Evolutionary conservation across 2,329 filamentous ascomycete species (phyloP).

Genomic region (Sporothrix dimorphospora): DNA sequence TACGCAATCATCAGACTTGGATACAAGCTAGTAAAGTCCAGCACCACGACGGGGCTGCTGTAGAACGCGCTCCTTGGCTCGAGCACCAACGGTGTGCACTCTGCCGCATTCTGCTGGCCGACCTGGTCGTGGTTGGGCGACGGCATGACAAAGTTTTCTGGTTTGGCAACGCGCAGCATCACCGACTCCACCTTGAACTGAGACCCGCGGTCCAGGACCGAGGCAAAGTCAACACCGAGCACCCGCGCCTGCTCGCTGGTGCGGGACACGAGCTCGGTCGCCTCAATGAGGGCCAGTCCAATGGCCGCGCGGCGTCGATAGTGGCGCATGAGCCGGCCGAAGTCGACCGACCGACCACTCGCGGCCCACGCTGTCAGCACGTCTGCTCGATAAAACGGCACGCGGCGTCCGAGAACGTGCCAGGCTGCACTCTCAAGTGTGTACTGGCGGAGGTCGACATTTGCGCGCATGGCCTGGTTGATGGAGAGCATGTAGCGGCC

Average conservation of each 20-base stretch:
- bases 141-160: slow-evolving; percentile 88
- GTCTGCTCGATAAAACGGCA: slow-evolving; percentile 82
- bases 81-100: slow-evolving; percentile 95
- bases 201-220: slow-evolving; percentile 90
- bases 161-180: slow-evolving; percentile 98
- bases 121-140: slow-evolving; percentile 92
- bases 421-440: slow-evolving; percentile 96
- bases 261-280: slow-evolving; percentile 83
- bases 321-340: slow-evolving; percentile 77
- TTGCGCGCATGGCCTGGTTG: slow-evolving; percentile 93
- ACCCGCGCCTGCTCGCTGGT: slow-evolving; percentile 94
- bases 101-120: slow-evolving; percentile 88
- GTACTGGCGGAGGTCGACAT: slow-evolving; percentile 89
- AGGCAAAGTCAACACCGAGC: slow-evolving; percentile 94
- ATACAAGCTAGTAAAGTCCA: slow-evolving; percentile 96
- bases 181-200: slow-evolving; percentile 99
- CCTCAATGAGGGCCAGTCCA: slow-evolving; percentile 87
- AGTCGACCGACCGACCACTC: slow-evolving; percentile 67
- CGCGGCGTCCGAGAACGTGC: slow-evolving; percentile 81
- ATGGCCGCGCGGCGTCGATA: slow-evolving; percentile 75
- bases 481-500: slow-evolving; percentile 96
- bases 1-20: slow-evolving; percentile 99
- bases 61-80: slow-evolving; percentile 96
- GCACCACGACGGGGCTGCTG: slow-evolving; percentile 80
- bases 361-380: slow-evolving; percentile 83